Base-by-base conservation (phyloP, 441 rosid genomes). In the Gossypium gossypioides region DNA sequence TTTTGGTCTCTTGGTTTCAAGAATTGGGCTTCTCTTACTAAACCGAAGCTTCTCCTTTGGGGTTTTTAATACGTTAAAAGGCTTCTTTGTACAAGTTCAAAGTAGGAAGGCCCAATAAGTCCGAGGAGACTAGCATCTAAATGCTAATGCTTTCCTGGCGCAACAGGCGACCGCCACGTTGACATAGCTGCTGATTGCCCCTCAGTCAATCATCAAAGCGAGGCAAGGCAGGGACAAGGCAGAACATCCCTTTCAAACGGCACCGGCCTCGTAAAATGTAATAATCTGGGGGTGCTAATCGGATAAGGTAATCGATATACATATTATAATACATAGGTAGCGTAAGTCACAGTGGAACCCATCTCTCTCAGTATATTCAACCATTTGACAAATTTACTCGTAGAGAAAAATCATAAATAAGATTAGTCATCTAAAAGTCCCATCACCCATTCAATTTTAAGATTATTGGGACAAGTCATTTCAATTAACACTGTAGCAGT, bases 231-330 rank as follows among this genome's bases (percentile, higher is more conserved):
- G 21, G 50, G 13, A 4, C 7, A 10, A 32, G 6, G 42, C 44
- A 19, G 51, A 50, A 6, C 52, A 52, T 56, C 64, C 73, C 54
- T 70, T 70, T 70, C 73, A 48, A 12, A 57, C 6, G 75, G 27
- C 54, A 27, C 54, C 32, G 15, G 57, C 77, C 77, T 70, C 66
- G 73, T 71, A 56, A 58, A 57, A 25, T 37, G 78, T 18, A 25
- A 74, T 27, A 57, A 10, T 57, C 61, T 24, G 61, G 29, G 15
- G n/a, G 44, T 25, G 58, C 58, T 67, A 67, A 48, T 67, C 24
- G 78, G 78, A 74, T 74, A 78, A 71, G 78, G 60, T 50, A 72
- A 40, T 6, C 15, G 4, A 13, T 50, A 15, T 52, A 19, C 27
- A 2, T 55, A 55, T 7, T 46, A 42, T 44, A 44, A 37, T n/a